A percentile compares a stretch with the other conserved stretches of the same genome.
Conservation (phyloP, 1,139 yeast species). For the Kodamaea suecica region DNA sequence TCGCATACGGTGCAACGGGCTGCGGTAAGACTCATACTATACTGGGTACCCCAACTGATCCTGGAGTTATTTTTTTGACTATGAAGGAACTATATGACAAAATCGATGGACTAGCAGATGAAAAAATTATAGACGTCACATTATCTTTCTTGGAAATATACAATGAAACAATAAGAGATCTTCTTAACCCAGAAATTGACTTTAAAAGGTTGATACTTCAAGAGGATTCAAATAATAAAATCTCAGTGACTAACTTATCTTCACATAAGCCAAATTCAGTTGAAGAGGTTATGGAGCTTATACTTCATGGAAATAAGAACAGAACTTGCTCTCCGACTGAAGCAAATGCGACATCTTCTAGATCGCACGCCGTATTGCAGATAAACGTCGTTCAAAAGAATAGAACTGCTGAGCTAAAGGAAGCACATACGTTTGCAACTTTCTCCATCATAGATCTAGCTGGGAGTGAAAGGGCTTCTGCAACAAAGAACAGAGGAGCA, state of each 20-base stretch:
- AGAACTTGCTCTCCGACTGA: slow-evolving; percentile 86
- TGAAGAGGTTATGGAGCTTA: slow-evolving; percentile 78
- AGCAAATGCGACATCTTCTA: slow-evolving; percentile 84
- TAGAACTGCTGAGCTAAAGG: slow-evolving; percentile 60
- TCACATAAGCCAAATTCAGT: slow-evolving; percentile 62
- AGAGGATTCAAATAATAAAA: slow-evolving; percentile 67
- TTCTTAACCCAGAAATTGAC: slow-evolving; percentile 56
- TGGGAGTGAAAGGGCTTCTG: slow-evolving; percentile 92
- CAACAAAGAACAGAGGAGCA: slow-evolving; percentile 79
- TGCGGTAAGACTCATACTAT: slow-evolving; percentile 97
- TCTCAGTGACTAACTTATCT: slow-evolving; percentile 72
- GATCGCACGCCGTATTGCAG: slow-evolving; percentile 92
- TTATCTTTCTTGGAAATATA: slow-evolving; percentile 83
- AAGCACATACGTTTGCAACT: slow-evolving; percentile 73
- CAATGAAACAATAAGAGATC: slow-evolving; percentile 82
- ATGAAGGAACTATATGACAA: slow-evolving; percentile 69
- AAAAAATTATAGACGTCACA: slow-evolving; percentile 56
- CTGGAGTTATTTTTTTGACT: slow-evolving; percentile 79
- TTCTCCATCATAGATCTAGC: slow-evolving; percentile 87
- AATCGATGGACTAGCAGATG: slow-evolving; percentile 55
- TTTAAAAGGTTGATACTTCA: slow-evolving; percentile 52
- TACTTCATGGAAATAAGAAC: slow-evolving; percentile 66
- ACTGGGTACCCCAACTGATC: slow-evolving; percentile 67
- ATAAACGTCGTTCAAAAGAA: slow-evolving; percentile 65
- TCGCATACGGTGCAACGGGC: slow-evolving; percentile 98